These are phyloP conservation scores for Keithomyces neogunnii DNA, from an alignment of 2,329 filamentous ascomycete species.

Conservation along the genomic window DNA sequence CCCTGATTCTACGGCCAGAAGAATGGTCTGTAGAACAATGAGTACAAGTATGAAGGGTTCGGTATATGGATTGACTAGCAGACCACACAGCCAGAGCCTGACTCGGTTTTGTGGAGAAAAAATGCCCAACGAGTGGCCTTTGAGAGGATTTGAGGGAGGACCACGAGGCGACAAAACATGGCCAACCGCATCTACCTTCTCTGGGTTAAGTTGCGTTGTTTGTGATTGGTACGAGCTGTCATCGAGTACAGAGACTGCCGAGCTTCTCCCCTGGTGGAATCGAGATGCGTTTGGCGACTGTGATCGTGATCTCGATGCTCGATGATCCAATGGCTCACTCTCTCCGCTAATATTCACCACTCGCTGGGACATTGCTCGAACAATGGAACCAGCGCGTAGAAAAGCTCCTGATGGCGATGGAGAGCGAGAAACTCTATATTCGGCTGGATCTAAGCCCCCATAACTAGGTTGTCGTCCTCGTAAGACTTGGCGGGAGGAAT, in stretches of 20 bases:
- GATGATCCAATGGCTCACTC: conserved; percentile 70
- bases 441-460: conserved; percentile 45
- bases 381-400: conserved; percentile 63
- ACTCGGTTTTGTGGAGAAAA: conserved; percentile 73
- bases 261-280: conserved; percentile 17
- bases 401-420: conserved; percentile 57
- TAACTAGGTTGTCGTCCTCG: conserved; percentile 43
- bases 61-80: conserved; percentile 77
- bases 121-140: conserved; percentile 76
- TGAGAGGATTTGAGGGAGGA: conserved; percentile 59
- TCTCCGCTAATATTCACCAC: conserved; percentile 97
- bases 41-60: conserved; percentile 81
- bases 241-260: conserved; percentile 25
- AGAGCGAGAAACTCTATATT: conserved; percentile 49
- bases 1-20: conserved; percentile 79
- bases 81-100: conserved; percentile 66
- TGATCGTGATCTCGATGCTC: conserved; percentile 52
- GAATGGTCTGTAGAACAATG: conserved; percentile 78
- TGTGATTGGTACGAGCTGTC: conserved; percentile 47
- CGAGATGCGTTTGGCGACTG: conserved; percentile 42
- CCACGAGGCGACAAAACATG: conserved; percentile 9
- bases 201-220: conserved; percentile 31
- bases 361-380: conserved; percentile 86
- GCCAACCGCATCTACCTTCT: conserved; percentile 30
- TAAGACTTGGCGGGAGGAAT: conserved; percentile 42